Evolutionary conservation across 805 yeast genomes (phyloP).

Genomic region (Wickerhamomyces kurtzmanii): DNA sequence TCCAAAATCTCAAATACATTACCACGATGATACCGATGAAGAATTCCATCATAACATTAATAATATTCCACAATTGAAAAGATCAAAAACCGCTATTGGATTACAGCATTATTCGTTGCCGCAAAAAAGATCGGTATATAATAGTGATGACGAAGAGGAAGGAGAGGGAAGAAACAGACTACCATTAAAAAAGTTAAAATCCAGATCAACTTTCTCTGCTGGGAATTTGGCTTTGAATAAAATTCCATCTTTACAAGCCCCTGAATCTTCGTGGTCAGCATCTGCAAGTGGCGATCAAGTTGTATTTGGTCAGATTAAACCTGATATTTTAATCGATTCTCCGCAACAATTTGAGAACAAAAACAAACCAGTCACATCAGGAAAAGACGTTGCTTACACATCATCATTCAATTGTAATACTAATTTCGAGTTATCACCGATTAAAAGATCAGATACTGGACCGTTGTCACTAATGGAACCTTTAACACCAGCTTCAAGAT

Average conservation of each 20-base stretch:
- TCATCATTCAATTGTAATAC: conserved; percentile 61
- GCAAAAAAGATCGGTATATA: background rate
- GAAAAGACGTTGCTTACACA: conserved; percentile 33
- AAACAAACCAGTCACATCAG: background rate
- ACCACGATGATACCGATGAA: conserved; percentile 5
- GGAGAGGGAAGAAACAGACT: conserved; percentile 5
- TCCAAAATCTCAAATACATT: conserved; percentile 14
- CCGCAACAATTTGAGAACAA: conserved; percentile 3
- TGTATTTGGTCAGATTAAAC: conserved; percentile 17
- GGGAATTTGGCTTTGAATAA: conserved; percentile 10
- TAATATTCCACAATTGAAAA: conserved; percentile 11
- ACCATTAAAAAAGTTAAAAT: conserved; percentile 13
- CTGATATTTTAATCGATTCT: conserved; percentile 5
- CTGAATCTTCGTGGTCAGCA: conserved; percentile 29
- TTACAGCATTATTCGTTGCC: conserved; percentile 12
- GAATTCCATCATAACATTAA: conserved; percentile 1
- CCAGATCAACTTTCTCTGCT: conserved; percentile 7
- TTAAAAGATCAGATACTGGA: conserved; percentile 48
- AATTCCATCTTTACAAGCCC: conserved; percentile 28
- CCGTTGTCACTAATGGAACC: conserved; percentile 48
- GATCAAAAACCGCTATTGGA: conserved; percentile 18
- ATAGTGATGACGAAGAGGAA: conserved; percentile 10
- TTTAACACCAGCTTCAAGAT: conserved; percentile 39
- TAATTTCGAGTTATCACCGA: conserved; percentile 54
- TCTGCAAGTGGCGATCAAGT: conserved; percentile 29